These are phyloP conservation scores for Naganishia liquefaciens DNA, from an alignment of 1,284 basidiomycete genomes.

Conservation along the genomic window DNA sequence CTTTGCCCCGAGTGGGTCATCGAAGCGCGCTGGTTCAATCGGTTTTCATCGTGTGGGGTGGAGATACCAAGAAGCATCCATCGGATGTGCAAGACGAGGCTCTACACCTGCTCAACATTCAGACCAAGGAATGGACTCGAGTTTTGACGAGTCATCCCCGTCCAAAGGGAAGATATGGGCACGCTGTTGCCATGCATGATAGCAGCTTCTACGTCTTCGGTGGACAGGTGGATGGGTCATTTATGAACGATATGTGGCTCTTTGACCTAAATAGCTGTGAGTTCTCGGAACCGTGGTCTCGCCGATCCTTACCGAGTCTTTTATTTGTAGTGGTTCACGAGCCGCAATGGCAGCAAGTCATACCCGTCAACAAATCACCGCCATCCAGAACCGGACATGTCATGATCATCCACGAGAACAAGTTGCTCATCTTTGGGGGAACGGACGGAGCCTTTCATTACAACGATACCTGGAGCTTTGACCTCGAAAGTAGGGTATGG, in stretches of 20 bases:
- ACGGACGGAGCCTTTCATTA: constrained; percentile 99
- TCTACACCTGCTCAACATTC: constrained; percentile 91
- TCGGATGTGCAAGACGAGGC: constrained; percentile 88
- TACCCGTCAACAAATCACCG: constrained; percentile 68
- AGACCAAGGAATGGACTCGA: constrained; percentile 90
- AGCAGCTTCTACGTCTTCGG: constrained; percentile 94
- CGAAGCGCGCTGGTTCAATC: constrained; percentile 93
- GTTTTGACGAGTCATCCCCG: constrained; percentile 73
- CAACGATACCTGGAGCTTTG: constrained; percentile 98
- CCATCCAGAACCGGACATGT: constrained; percentile 91
- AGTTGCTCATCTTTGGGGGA: constrained; percentile 90
- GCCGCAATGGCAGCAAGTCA: constrained; percentile 77
- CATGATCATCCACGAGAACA: constrained; percentile 80
- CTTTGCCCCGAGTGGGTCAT: constrained; percentile 89
- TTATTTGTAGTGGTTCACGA: constrained; percentile 57
- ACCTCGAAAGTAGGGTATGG: constrained; percentile 80
- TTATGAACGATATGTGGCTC: constrained; percentile 93
- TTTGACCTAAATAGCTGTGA: constrained; percentile 93
- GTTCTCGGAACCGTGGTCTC: constrained; percentile 45
- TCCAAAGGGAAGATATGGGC: constrained; percentile 90
- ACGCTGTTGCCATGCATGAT: constrained; percentile 89
- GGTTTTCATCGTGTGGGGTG: constrained; percentile 97
- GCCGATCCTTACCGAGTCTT: neutral
- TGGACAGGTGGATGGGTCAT: constrained; percentile 93
- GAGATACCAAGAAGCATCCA: constrained; percentile 78